Conservation (phyloP, 768 basidiomycete species). For the Tulasnella sp. region DNA sequence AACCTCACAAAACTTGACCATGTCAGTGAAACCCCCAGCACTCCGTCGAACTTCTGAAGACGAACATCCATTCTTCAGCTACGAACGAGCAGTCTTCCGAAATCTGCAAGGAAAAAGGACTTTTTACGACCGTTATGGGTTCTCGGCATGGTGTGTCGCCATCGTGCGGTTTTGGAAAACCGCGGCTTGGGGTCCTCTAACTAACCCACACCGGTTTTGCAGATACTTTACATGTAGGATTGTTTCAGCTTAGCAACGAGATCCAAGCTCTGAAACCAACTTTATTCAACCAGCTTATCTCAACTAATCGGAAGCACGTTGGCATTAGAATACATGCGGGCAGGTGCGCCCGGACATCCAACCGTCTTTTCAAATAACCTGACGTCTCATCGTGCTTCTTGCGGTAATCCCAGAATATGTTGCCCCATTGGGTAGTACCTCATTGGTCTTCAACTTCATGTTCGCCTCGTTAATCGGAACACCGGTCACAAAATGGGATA, state of each 20-base stretch:
- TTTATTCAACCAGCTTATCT: conserved; percentile 46
- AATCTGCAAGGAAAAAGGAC: conserved; percentile 61
- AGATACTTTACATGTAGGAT: conserved; percentile 75
- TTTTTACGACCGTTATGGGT: conserved; percentile 85
- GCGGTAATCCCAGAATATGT: conserved; percentile 65
- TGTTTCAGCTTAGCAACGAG: conserved; percentile 19
- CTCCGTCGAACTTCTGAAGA: neutral
- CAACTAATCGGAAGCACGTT: conserved; percentile 83
- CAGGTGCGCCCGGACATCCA: conserved; percentile 40
- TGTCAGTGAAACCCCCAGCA: conserved; percentile 37
- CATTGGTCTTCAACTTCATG: conserved; percentile 92
- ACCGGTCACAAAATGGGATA: conserved; percentile 44
- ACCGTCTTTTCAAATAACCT: neutral
- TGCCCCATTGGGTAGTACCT: conserved; percentile 87
- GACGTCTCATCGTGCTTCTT: conserved; percentile 18
- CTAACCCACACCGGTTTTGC: conserved; percentile 10
- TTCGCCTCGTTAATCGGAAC: conserved; percentile 47
- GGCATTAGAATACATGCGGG: conserved; percentile 81
- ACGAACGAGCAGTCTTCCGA: conserved; percentile 67
- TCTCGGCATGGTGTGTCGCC: conserved; percentile 55
- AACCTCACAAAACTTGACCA: conserved; percentile 94
- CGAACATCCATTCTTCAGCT: conserved; percentile 40
- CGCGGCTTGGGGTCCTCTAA: conserved; percentile 1
- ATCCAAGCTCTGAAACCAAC: conserved; percentile 22
- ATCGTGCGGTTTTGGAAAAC: neutral